These are phyloP conservation scores for Lolium multiflorum DNA, from an alignment of 176 grass and related monocot genomes.

Conservation along the genomic window DNA sequence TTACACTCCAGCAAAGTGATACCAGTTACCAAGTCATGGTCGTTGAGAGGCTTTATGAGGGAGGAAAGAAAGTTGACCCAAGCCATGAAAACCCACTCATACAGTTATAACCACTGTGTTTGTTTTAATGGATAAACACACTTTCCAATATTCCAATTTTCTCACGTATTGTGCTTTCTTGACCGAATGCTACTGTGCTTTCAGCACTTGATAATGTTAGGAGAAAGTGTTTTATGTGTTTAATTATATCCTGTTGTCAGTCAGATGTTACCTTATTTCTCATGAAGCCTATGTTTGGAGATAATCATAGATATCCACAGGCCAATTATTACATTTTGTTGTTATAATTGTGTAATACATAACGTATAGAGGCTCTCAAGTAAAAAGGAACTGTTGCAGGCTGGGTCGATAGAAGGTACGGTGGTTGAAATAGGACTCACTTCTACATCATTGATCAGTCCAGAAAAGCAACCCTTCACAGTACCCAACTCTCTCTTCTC, in stretches of 20 bases:
- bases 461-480: constrained; percentile 93
- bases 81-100: background rate
- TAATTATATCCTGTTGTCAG: background rate
- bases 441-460: constrained; percentile 78
- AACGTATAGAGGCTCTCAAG: background rate
- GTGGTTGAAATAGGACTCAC: constrained; percentile 91
- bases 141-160: constrained; percentile 1
- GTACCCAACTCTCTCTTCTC: constrained; percentile 96
- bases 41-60: constrained; percentile 15
- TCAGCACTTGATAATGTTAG: background rate
- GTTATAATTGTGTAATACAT: constrained; percentile 9
- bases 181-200: background rate
- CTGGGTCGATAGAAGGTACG: constrained; percentile 86
- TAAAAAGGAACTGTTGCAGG: constrained; percentile 58
- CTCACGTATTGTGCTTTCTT: constrained; percentile 19
- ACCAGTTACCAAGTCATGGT: background rate
- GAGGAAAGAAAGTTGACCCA: background rate
- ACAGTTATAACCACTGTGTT: background rate
- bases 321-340: constrained; percentile 13
- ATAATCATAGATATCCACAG: background rate
- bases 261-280: constrained; percentile 20
- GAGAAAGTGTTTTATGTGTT: background rate
- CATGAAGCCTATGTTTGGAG: background rate
- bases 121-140: background rate
- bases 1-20: background rate